phyloP scores from a whole-genome alignment of 2,329 filamentous ascomycete genomes.

The Penicillium sp. region DNA sequence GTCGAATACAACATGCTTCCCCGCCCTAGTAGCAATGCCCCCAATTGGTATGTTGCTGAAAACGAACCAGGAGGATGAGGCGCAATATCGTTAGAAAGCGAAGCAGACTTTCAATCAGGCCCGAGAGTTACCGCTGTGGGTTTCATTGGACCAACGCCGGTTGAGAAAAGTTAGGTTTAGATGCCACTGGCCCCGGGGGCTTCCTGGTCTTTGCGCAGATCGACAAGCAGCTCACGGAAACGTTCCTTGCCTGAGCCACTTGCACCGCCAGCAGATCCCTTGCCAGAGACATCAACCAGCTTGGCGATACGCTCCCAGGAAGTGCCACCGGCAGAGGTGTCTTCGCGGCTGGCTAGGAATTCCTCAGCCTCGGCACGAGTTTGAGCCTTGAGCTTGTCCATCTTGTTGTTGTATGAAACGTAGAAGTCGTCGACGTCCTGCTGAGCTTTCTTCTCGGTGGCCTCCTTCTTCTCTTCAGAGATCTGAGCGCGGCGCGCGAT shows the following conservation, averaged over 20 bases:
- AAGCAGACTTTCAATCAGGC: neutral
- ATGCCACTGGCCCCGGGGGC: conserved; percentile 55
- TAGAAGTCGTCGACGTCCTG: conserved; percentile 98
- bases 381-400: conserved; percentile 86
- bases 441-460: conserved; percentile 83
- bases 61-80: conserved; percentile 3
- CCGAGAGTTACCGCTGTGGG: no score
- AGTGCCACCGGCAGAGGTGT: conserved; percentile 88
- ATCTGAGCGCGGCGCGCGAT: conserved; percentile 80
- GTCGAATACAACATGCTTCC: conserved; percentile 2
- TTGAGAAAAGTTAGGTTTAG: conserved; percentile 17
- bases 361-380: conserved; percentile 88
- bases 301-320: conserved; percentile 99
- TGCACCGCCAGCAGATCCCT: conserved; percentile 79
- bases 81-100: conserved; percentile 6
- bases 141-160: no score
- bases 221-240: conserved; percentile 84
- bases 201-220: conserved; percentile 88
- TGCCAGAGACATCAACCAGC: conserved; percentile 93
- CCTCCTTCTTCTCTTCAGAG: conserved; percentile 72
- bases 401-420: conserved; percentile 98
- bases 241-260: conserved; percentile 90
- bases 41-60: no score
- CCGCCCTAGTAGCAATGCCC: no score
- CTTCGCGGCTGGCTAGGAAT: conserved; percentile 81